Evolutionary conservation across 169 alveolate genomes (phyloP).

Genomic region (Plasmodium yoelii): DNA sequence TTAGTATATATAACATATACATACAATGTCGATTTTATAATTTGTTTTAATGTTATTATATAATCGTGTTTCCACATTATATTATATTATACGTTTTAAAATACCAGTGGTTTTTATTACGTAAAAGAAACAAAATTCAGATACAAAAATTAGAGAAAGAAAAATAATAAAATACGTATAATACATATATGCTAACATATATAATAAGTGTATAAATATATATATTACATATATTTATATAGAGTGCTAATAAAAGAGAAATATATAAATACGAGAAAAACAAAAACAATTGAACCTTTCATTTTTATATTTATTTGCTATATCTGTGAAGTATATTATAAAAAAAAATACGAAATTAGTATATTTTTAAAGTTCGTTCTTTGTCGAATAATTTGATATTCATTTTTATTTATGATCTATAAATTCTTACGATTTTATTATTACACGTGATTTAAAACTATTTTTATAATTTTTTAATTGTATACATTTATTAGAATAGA

Average conservation of each 20-base stretch:
- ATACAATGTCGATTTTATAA: background rate
- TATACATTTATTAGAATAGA: background rate
- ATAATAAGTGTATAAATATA: no score
- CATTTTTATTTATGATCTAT: background rate
- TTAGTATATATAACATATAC: background rate
- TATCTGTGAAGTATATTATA: background rate
- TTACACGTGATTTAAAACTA: background rate
- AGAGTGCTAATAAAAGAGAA: background rate
- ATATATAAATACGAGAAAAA: background rate
- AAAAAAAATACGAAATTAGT: background rate
- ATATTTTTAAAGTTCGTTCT: background rate
- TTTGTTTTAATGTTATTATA: background rate
- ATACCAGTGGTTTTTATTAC: background rate
- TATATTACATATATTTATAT: background rate
- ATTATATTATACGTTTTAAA: constrained; percentile 3
- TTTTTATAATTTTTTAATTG: background rate
- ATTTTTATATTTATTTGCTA: constrained; percentile 4
- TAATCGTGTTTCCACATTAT: background rate
- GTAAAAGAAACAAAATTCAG: no score
- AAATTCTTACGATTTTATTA: background rate
- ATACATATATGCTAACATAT: no score
- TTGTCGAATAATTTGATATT: background rate
- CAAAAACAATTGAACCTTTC: background rate
- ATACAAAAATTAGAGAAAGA: no score
- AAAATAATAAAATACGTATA: no score